Evolutionary conservation across 2,329 filamentous ascomycete genomes (phyloP), one percentile per base, ranked within the genome.

Genomic region (Colletotrichum sublineola): DNA sequence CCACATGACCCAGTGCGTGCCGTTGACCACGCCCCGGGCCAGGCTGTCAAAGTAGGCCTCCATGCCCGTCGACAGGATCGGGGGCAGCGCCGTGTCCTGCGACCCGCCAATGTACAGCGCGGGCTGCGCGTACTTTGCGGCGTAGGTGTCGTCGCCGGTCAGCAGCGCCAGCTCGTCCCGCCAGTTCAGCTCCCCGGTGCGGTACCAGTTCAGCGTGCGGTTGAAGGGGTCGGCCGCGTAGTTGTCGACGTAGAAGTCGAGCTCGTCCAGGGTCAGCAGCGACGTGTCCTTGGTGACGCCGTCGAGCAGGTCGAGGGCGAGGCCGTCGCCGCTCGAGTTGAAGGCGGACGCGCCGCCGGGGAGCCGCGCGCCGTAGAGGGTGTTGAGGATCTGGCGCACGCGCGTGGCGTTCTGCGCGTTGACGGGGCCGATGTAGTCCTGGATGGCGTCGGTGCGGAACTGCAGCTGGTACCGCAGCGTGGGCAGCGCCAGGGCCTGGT

Each of bases 171-270:
- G 75, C 78, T 98, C 96, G 74, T 97, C 94, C 58, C 93, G 87
- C 79, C 86, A 93, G 81, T 97, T 98, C 72, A 92, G 81, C 80
- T 89, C 84, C 14, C 89, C 86, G 2, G 89, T 93, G 56, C 94
- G 91, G 83, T 98, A 99, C 94, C 94, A 97, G 82, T 95, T 96
- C 69, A 94, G 85, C 18, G 94, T 93, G 0, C 94, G 94, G 75
- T 91, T 89, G 75, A 98, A 82, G 52, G 94, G 94, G 77, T 91
- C 88, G 53, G 88, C 87, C 31, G 85, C 81, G 82, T 92, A 97
- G 82, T 95, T 87, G 40, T 88, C 82, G 18, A 90, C 90, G 81
- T 98, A 98, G 82, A 90, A 93, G 67, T 95, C 91, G 53, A 96
- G 81, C 81, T 95, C 93, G 79, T 93, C 86, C 36, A 86, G 80